A percentile compares a stretch with the other conserved stretches of the same genome.
Evolutionary conservation across 2,329 filamentous ascomycete species (phyloP).

Genomic region (Phyllosticta citribraziliensis): DNA sequence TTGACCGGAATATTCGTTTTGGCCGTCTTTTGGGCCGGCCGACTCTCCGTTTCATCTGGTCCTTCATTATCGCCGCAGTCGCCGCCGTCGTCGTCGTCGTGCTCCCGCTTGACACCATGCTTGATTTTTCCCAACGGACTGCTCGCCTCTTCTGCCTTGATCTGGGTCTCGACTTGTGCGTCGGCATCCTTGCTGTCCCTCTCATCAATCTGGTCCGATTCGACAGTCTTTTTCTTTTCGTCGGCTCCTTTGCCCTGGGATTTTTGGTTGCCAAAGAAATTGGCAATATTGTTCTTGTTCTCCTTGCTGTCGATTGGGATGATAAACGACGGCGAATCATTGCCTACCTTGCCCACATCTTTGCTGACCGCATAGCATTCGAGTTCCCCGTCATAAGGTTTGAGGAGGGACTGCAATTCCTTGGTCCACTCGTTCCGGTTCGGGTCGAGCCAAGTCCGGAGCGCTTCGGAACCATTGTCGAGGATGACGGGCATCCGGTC

Average conservation of each 20-base stretch:
- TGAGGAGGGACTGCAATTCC: slow-evolving; percentile 69
- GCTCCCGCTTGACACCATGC: slow-evolving; percentile 40
- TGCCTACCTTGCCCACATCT: slow-evolving; percentile 90
- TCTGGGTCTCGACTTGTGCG: slow-evolving; percentile 30
- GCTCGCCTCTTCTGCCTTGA: slow-evolving; percentile 35
- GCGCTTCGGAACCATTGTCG: slow-evolving; percentile 59
- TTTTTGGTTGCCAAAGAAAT: slow-evolving; percentile 65
- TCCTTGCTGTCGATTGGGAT: slow-evolving; percentile 73
- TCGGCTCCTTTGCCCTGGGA: slow-evolving; percentile 22
- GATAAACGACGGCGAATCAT: slow-evolving; percentile 75
- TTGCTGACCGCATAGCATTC: slow-evolving; percentile 79
- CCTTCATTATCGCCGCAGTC: slow-evolving; percentile 22
- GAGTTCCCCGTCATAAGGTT: slow-evolving; percentile 67
- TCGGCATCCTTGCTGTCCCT: slow-evolving; percentile 13
- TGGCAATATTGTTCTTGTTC: slow-evolving; percentile 88
- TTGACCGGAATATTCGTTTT: slow-evolving; percentile 12
- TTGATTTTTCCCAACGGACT: slow-evolving; percentile 17
- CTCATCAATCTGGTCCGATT: slow-evolving; percentile 9
- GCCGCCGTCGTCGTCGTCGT: slow-evolving; percentile 26
- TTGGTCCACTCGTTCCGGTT: slow-evolving; percentile 59
- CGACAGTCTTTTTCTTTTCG: neutral
- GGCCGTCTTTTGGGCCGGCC: slow-evolving; percentile 22
- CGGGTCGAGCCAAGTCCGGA: slow-evolving; percentile 74
- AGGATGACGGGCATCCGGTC: slow-evolving; percentile 94
- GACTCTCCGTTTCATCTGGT: slow-evolving; percentile 19